Conservation (phyloP, 495 filamentous ascomycete species). For the Aspergillus biplanus region DNA sequence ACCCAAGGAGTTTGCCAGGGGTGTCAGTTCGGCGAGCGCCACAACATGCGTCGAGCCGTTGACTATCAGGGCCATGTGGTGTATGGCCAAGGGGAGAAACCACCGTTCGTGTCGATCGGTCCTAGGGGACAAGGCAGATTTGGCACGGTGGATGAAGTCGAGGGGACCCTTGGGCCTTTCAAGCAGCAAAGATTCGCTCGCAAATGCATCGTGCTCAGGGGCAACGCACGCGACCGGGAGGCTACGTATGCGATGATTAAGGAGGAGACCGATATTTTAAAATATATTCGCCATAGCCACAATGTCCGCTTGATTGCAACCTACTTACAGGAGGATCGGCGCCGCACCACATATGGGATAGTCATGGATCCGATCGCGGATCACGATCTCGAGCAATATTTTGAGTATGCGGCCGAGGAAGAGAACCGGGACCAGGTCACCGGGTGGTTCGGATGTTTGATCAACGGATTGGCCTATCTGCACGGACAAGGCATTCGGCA, state of each 20-base stretch:
- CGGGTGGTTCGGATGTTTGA: not conserved
- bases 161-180: not conserved
- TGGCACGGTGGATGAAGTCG: not conserved
- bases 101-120: too few species aligned
- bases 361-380: constrained; percentile 4
- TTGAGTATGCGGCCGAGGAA: not conserved
- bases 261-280: not conserved
- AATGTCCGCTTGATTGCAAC: not conserved
- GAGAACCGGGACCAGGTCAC: not conserved
- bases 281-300: not conserved
- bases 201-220: not conserved
- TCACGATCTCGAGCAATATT: not conserved
- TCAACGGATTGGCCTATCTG: not conserved
- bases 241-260: not conserved
- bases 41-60: too few species aligned
- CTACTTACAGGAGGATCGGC: not conserved
- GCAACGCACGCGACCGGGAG: not conserved
- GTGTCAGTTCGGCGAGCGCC: too few species aligned
- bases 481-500: not conserved
- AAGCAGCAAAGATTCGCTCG: not conserved
- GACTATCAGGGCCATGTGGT: too few species aligned
- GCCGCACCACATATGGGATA: not conserved
- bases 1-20: too few species aligned
- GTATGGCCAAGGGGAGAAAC: too few species aligned
- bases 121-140: not conserved